Evolutionary conservation across 805 yeast species (phyloP), one percentile per base, ranked within the genome.

Genomic region (Cyberlindnera meyerae): DNA sequence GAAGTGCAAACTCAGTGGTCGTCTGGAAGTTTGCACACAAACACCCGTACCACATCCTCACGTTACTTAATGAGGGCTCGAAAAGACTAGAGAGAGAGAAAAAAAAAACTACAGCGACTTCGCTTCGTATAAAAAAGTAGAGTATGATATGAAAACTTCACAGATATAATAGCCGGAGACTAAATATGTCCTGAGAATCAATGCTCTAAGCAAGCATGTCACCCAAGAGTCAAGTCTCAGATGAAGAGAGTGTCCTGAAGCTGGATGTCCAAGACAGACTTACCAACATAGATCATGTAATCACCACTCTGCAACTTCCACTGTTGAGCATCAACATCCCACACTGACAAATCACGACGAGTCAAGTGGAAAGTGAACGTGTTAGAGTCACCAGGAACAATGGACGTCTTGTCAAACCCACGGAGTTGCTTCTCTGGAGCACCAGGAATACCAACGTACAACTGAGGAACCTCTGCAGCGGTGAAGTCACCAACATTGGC

Each of bases 261-360:
- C 27, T 35, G 39, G 27, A 35, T 30, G 11, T 35, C 39, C 31
- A 30, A 20, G 18, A 35, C 39, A 11, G 39, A 35, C 39, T 35
- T 35, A 21, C 77, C 70, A 27, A 73, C 61, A 42, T 64, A 73
- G 11, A 75, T 55, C 37, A 62, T 65, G 55, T 73, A 76, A 14
- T 35, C 33, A n/a, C 39, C 39, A 16, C 31, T 29, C 27, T 35
- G 34, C 4, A 35, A 11, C 24, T 21, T 20, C 39, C 39, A 35
- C 26, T 35, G 31, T 26, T 35, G 39, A 8, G 29, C 20, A 7
- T 4, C 27, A 26, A 35, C 34, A 13, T 35, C 34, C 39, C 39
- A 35, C 2, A 24, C 14, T 11, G 39, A 35, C 22, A 35, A 16
- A 11, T 35, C 39, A 24, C 39, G 33, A 20, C 39, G 29, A 9